These are phyloP conservation scores for Alternaria panax DNA, from an alignment of 2,329 filamentous ascomycete species.

Conservation along the genomic window DNA sequence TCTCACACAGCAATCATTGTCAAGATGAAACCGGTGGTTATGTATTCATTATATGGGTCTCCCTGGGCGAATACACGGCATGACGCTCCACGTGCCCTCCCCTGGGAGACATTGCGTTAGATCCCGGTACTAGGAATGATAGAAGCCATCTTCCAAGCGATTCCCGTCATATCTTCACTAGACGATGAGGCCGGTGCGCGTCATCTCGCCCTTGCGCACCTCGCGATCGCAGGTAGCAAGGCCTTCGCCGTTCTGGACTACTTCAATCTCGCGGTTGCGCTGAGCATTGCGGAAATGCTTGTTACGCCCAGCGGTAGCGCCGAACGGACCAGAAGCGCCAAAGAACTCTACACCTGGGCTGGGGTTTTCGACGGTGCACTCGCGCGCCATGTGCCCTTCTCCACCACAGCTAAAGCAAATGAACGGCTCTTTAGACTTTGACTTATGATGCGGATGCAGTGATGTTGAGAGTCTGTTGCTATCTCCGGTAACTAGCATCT, in stretches of 20 bases:
- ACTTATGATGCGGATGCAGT: background rate
- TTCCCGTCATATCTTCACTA: background rate
- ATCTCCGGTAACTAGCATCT: background rate
- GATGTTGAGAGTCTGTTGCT: background rate
- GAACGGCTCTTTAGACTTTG: slow-evolving; percentile 1
- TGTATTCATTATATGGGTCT: background rate
- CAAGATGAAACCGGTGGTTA: background rate
- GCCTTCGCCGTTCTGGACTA: slow-evolving; percentile 20
- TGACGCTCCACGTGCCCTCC: background rate
- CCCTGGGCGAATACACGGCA: background rate
- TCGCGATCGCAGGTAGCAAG: slow-evolving; percentile 25
- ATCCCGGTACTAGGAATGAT: background rate
- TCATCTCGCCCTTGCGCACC: slow-evolving; percentile 21
- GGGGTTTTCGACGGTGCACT: background rate
- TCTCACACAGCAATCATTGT: too few species aligned
- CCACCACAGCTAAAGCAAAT: slow-evolving; percentile 23
- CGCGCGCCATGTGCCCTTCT: slow-evolving; percentile 18
- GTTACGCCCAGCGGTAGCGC: background rate
- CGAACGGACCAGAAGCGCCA: background rate
- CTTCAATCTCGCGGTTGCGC: slow-evolving; percentile 8
- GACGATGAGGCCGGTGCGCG: slow-evolving; percentile 20
- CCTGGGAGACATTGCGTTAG: background rate
- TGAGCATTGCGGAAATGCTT: slow-evolving; percentile 10
- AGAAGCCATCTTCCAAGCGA: background rate
- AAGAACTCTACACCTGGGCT: background rate